phyloP scores from a whole-genome alignment of 805 yeast genomes.

The Priceomyces melissophilus region DNA sequence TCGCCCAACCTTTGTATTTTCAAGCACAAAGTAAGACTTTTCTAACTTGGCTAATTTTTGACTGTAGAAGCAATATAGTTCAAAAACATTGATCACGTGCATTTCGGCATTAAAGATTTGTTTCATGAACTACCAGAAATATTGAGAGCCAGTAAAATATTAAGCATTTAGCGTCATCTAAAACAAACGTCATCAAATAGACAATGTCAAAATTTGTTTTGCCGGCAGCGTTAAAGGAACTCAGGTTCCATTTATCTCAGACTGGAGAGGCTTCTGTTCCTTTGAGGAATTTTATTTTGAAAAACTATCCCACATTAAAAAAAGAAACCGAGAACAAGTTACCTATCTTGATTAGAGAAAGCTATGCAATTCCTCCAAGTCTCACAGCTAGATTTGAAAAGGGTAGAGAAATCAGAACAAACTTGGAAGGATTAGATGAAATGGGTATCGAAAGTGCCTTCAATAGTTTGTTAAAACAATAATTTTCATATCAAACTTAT shows the following conservation, averaged over 20 bases:
- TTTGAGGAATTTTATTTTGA: conserved; percentile 59
- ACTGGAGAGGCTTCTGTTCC: conserved; percentile 69
- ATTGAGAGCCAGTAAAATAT: conserved; percentile 9
- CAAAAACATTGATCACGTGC: too few relatives aligned
- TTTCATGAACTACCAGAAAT: too few relatives aligned
- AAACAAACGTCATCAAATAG: neutral
- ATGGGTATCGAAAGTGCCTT: conserved; percentile 42
- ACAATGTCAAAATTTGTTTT: conserved; percentile 40
- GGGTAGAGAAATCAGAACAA: conserved; percentile 49
- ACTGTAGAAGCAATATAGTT: neutral
- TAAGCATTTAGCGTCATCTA: conserved; percentile 4
- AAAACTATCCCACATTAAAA: conserved; percentile 63
- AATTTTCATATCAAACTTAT: conserved; percentile 5
- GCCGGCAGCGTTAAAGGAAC: conserved; percentile 65
- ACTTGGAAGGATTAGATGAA: conserved; percentile 46
- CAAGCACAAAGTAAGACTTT: neutral
- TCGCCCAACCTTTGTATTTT: too few relatives aligned
- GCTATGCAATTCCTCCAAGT: conserved; percentile 67
- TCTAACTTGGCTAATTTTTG: neutral
- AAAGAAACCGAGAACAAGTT: conserved; percentile 54
- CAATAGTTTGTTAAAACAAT: conserved; percentile 36
- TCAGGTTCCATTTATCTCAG: conserved; percentile 79
- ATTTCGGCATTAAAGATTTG: too few relatives aligned
- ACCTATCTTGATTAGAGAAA: conserved; percentile 78
- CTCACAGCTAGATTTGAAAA: conserved; percentile 70